Percentiles rank a stretch among this genome's conserved stretches.
These are phyloP conservation scores for Schizosaccharomyces cryophilus DNA, from an alignment of 805 yeast genomes.

Conservation along the genomic window DNA sequence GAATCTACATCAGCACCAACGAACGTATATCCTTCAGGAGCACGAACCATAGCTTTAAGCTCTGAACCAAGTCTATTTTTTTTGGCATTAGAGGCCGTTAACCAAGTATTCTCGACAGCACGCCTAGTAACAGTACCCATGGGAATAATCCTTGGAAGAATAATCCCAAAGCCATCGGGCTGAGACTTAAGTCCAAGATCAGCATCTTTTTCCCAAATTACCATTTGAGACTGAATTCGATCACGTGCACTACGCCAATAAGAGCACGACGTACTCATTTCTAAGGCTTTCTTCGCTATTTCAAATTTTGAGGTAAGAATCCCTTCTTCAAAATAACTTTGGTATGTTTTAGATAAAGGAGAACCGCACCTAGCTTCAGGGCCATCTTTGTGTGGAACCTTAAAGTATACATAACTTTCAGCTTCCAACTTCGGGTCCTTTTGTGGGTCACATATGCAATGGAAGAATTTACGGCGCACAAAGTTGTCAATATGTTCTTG, in stretches of 20 bases:
- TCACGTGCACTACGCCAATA: constrained; percentile 87
- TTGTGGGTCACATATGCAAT: constrained; percentile 6
- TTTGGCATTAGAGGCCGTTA: constrained; percentile 90
- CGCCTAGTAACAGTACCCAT: constrained; percentile 96
- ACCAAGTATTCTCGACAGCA: constrained; percentile 93
- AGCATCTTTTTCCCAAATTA: constrained; percentile 27
- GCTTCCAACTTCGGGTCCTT: constrained; percentile 11
- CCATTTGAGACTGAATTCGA: constrained; percentile 64
- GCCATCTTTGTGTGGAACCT: constrained; percentile 77
- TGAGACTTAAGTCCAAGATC: constrained; percentile 8
- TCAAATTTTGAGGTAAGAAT: constrained; percentile 43
- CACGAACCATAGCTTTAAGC: constrained; percentile 58
- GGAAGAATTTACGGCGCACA: constrained; percentile 16
- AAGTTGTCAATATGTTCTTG: constrained; percentile 13
- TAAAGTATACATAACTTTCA: constrained; percentile 22
- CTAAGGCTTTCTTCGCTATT: constrained; percentile 52
- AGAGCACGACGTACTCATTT: constrained; percentile 54
- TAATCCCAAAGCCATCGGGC: constrained; percentile 20
- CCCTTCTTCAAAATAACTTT: constrained; percentile 48
- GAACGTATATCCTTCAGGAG: constrained; percentile 72
- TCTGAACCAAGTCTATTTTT: constrained; percentile 73
- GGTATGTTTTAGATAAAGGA: constrained; percentile 53
- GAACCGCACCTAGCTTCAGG: constrained; percentile 45
- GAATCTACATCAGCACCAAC: constrained; percentile 98
- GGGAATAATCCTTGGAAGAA: constrained; percentile 58